Base-by-base conservation (phyloP, 139 green algal species). In the Bryopsis sp. region DNA sequence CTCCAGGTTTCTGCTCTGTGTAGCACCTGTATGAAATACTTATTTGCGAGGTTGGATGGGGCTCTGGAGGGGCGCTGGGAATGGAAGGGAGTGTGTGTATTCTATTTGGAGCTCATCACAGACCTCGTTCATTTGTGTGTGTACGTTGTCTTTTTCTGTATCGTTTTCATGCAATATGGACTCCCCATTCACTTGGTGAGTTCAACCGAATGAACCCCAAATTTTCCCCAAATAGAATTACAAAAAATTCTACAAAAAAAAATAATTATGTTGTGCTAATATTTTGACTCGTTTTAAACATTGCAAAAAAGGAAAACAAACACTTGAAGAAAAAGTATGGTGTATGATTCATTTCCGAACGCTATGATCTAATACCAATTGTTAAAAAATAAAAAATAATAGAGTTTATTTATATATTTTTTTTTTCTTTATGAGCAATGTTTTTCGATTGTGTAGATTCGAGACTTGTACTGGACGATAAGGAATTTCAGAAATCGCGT, bases 91-190 rank as follows among this genome's bases (percentile, higher is more conserved):
- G 81, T 85, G 0, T 94, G 82, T 39, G 87, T 97, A 19, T 97
- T 99, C 78, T 99, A 99, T 81, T 76, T 99, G 59, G 90, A 99
- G 74, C 90, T 99, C 24, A 70, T 97, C 33, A 90, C 86, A 24
- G 94, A 99, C 80, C 70, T 98, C 72, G 74, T 99, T 66, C 93
- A 99, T 78, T 86, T 99, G 6, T 89, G 92, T 59, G 90, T 97
- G 54, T 99, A 98, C 81, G 47, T 85, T 48, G 78, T 89, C 57
- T 99, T 99, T 86, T 99, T 99, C 75, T 62, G 87, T 47, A 94
- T 96, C 48, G 89, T 99, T 8, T 96, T 98, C 70, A 85, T 81
- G 39, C 86, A 94, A 72, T 97, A 98, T 78, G 93, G 94, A 38
- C 76, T 99, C 32, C 94, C 94, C 0, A 74, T 99, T 35, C 93